phyloP scores from a whole-genome alignment of 2,329 filamentous ascomycete species.

The Endoconidiophora laricicola region DNA sequence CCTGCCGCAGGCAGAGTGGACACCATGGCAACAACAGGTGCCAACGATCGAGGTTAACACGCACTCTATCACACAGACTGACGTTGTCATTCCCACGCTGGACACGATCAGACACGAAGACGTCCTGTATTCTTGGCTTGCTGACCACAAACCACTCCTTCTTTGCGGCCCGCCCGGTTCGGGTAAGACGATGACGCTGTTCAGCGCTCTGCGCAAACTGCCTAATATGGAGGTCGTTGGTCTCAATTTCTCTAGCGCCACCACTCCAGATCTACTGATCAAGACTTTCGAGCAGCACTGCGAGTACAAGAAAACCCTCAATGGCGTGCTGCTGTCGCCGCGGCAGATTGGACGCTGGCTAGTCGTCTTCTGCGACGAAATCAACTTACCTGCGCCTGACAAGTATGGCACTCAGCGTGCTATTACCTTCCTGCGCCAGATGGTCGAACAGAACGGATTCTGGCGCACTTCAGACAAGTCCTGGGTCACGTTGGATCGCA shows the following conservation, averaged over 20 bases:
- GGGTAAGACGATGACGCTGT: constrained; percentile 99
- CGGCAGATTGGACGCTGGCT: constrained; percentile 96
- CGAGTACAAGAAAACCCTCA: constrained; percentile 97
- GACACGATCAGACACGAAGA: constrained; percentile 97
- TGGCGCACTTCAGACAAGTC: constrained; percentile 96
- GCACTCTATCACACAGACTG: constrained; percentile 92
- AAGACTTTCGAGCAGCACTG: constrained; percentile 99
- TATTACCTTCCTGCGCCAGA: constrained; percentile 90
- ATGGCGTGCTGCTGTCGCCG: constrained; percentile 86
- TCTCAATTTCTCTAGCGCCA: constrained; percentile 97
- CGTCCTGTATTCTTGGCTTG: constrained; percentile 98
- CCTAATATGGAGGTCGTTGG: constrained; percentile 98
- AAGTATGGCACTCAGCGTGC: constrained; percentile 95
- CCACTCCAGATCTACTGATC: constrained; percentile 90
- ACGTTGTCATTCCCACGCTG: constrained; percentile 93
- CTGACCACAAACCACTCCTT: constrained; percentile 91
- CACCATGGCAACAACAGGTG: constrained; percentile 85
- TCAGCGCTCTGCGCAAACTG: constrained; percentile 89
- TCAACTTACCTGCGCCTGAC: constrained; percentile 94
- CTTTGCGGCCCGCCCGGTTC: constrained; percentile 96
- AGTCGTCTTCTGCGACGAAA: constrained; percentile 97
- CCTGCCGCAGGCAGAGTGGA: constrained; percentile 77
- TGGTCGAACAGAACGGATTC: constrained; percentile 98
- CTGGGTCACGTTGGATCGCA: constrained; percentile 93
- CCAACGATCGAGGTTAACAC: constrained; percentile 94